Evolutionary conservation across 495 filamentous ascomycete species (phyloP).

Genomic region (Hyaloscypha variabilis): DNA sequence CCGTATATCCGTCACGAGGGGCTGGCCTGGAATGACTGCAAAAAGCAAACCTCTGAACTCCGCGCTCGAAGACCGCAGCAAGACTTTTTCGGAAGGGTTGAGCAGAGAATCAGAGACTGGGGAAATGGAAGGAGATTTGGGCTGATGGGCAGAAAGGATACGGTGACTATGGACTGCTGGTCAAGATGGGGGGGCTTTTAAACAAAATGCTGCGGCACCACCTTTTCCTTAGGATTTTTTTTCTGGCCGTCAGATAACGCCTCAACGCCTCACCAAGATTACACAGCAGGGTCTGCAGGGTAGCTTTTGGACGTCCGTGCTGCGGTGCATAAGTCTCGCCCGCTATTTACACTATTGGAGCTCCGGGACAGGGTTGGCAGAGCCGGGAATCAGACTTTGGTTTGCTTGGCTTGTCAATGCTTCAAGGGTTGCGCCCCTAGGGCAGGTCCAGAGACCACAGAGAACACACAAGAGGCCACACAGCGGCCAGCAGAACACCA

Average conservation of each 20-base stretch:
- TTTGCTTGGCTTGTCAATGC: slow-evolving; percentile 3
- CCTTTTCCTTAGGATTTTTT: not conserved
- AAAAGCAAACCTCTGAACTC: slow-evolving; percentile 12
- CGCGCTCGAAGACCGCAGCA: not conserved
- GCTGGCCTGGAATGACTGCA: slow-evolving; percentile 8
- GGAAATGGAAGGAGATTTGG: not conserved
- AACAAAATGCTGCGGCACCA: not conserved
- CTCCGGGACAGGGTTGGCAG: slow-evolving; percentile 25
- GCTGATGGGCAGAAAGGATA: not conserved
- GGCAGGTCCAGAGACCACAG: slow-evolving; percentile 8
- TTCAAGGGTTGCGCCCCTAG: slow-evolving; percentile 1
- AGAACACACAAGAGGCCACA: no score
- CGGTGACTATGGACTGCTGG: not conserved
- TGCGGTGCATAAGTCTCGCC: slow-evolving; percentile 9
- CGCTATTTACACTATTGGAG: slow-evolving; percentile 19
- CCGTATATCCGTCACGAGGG: slow-evolving; percentile 12
- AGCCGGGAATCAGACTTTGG: slow-evolving; percentile 21
- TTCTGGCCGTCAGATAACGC: slow-evolving; percentile 4
- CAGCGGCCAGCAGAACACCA: no score
- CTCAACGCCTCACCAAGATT: slow-evolving; percentile 5
- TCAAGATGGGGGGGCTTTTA: not conserved
- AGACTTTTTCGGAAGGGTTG: slow-evolving; percentile 5
- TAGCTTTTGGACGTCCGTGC: slow-evolving; percentile 3
- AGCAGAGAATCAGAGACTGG: not conserved
- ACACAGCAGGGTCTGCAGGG: slow-evolving; percentile 4